Percentiles rank a stretch among this genome's conserved stretches.
phyloP scores from a whole-genome alignment of 257 asterid species.

The Striga asiatica region DNA sequence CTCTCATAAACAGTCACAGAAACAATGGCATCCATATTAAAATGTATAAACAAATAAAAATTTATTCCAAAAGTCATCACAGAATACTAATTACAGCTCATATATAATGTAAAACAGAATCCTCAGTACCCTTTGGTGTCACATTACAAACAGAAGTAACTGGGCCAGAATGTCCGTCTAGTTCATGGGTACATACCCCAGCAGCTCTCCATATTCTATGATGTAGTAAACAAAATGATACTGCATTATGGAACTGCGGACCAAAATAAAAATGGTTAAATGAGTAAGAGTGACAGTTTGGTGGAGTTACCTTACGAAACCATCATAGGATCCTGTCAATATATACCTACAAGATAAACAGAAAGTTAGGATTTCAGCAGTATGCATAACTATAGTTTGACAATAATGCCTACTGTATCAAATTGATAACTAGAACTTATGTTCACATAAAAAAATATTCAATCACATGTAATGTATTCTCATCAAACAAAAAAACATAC shows the following conservation, averaged over 20 bases:
- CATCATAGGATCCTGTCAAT: conserved; percentile 90
- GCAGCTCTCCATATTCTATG: conserved; percentile 83
- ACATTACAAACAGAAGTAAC: conserved; percentile 64
- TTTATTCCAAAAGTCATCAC: background rate
- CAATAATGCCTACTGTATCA: background rate
- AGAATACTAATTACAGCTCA: background rate
- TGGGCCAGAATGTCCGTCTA: conserved; percentile 85
- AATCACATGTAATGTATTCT: background rate
- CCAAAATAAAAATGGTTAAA: background rate
- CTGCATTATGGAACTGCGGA: conserved; percentile 3
- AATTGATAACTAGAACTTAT: background rate
- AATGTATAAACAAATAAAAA: background rate
- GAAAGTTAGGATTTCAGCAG: conserved; percentile 8
- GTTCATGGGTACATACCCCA: conserved; percentile 64
- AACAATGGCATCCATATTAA: background rate
- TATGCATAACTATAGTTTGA: background rate
- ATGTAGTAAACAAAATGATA: conserved; percentile 11
- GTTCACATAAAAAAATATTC: background rate
- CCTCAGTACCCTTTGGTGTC: conserved; percentile 43
- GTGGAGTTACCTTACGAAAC: conserved; percentile 68
- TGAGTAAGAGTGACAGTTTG: background rate
- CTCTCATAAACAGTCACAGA: conserved; percentile 6
- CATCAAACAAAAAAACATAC: conserved; percentile 28
- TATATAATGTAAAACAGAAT: background rate
- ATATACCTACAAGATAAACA: conserved; percentile 49